Conservation (phyloP, 345 rosid genomes). For the Leavenworthia alabamica region DNA sequence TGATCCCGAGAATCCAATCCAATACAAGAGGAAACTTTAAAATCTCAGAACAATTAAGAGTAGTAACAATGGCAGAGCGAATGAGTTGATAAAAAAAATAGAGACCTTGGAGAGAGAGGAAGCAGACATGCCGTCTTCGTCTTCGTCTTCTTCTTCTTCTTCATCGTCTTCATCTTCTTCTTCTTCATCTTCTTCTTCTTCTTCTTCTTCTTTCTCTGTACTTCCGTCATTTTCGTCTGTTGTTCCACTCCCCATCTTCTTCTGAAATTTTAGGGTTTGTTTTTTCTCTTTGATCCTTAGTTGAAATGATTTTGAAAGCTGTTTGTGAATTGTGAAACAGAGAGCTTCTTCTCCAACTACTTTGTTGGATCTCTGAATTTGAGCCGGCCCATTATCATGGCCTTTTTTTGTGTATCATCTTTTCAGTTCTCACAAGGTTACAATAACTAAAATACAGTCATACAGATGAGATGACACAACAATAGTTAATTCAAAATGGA, state of each 20-base stretch:
- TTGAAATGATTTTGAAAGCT: neutral
- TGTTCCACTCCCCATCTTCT: constrained; percentile 20
- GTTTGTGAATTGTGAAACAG: neutral
- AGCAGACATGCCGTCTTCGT: too few relatives aligned
- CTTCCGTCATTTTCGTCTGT: constrained; percentile 33
- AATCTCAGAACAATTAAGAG: neutral
- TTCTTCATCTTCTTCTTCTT: too few relatives aligned
- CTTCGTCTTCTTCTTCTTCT: too few relatives aligned
- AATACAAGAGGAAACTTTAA: neutral
- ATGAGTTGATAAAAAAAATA: constrained; percentile 10
- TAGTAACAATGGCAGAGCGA: neutral
- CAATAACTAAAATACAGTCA: too few relatives aligned
- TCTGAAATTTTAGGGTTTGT: constrained; percentile 21
- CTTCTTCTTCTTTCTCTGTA: constrained; percentile 43
- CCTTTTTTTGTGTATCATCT: neutral
- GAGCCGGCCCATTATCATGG: constrained; percentile 8
- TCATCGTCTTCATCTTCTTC: too few relatives aligned
- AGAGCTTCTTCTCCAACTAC: neutral
- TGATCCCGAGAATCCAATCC: constrained; percentile 51
- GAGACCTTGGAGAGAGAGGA: constrained; percentile 87
- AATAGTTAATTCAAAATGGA: too few relatives aligned
- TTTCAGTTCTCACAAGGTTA: too few relatives aligned
- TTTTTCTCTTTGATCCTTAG: constrained; percentile 6
- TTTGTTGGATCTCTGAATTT: neutral
- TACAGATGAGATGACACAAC: too few relatives aligned